These are phyloP conservation scores for Ogataea saltuana DNA, from an alignment of 805 yeast genomes.

Conservation along the genomic window DNA sequence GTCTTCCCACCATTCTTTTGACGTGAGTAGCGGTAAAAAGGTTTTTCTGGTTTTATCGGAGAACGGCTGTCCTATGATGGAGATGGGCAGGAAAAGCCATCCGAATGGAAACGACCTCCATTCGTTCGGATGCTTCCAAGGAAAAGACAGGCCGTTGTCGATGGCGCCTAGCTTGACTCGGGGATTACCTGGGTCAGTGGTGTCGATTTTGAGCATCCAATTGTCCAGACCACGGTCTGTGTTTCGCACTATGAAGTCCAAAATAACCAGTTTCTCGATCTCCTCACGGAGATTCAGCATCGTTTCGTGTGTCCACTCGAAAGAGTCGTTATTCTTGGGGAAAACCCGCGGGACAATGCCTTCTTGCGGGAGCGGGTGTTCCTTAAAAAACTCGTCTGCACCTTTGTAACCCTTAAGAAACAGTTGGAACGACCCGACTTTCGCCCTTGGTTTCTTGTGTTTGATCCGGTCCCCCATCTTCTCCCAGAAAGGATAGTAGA, in stretches of 20 bases:
- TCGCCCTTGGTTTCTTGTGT: conserved; percentile 38
- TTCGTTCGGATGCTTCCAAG: conserved; percentile 83
- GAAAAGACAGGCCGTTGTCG: conserved; percentile 73
- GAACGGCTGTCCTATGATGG: conserved; percentile 68
- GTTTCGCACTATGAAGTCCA: conserved; percentile 72
- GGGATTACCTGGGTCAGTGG: conserved; percentile 40
- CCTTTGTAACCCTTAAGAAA: conserved; percentile 59
- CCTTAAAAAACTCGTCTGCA: conserved; percentile 59
- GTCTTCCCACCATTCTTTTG: conserved; percentile 71
- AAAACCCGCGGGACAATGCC: conserved; percentile 1
- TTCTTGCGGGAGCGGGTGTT: conserved; percentile 52
- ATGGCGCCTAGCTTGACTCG: conserved; percentile 63
- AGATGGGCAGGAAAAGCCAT: conserved; percentile 68
- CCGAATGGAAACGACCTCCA: conserved; percentile 82
- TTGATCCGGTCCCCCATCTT: conserved; percentile 26
- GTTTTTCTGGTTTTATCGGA: conserved; percentile 54
- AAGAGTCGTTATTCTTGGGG: conserved; percentile 26
- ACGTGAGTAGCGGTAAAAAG: conserved; percentile 58
- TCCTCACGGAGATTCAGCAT: conserved; percentile 57
- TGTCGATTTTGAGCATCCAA: conserved; percentile 70
- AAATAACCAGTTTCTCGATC: conserved; percentile 65
- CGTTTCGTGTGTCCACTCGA: conserved; percentile 54
- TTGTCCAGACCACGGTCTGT: conserved; percentile 76
- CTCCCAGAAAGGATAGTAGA: conserved; percentile 56
- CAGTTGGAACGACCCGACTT: conserved; percentile 68